Evolutionary conservation across 305 asterid species (phyloP), one percentile per base, ranked within the genome.

Genomic region (Solanum hybrid): DNA sequence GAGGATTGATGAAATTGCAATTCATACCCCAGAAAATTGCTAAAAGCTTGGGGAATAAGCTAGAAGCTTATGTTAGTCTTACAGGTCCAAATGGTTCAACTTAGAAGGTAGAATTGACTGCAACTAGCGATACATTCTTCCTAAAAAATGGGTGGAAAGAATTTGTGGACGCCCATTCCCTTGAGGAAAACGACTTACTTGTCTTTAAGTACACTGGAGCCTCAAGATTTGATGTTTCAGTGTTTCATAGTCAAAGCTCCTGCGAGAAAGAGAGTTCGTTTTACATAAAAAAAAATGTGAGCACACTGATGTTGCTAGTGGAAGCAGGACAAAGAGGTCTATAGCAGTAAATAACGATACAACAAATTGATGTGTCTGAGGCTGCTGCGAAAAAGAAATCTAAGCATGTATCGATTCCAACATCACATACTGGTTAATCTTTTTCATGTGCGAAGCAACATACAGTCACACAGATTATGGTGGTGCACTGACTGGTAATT

Each of bases 221-320:
- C 27, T 89, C 89, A 14, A 89, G 76, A 29, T 88, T 91, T 40
- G 90, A 88, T 86, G 89, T 90, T 69, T 24, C 51, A 87, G 79
- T 91, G 85, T 90, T 90, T 8, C 89, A 81, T 56, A 24, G 40
- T 4, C 66, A 80, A 77, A 90, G 37, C 75, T 88, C 27, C 2
- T 90, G 91, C 24, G 95, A 93, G 89, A 93, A 90, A 89, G 93
- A 88, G 46, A 75, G 91, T 31, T 88, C 94, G 12, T 94, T 90
- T 90, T 92, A 92, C 87, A 81, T 92, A 3, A 92, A 73, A 89
- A 32, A 34, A 90, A 89, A 87, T 88, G 94, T 46, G 87, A 34
- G 88, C 91, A 92, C 56, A 20, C 51, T 26, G 92, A 89, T 27
- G 69, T 84, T 87, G 86, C 60, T 26, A 32, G 64, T 22, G 89